Evolutionary conservation across 78 protist species (phyloP).

Genomic region (Dictyostelium brefeldianum): DNA sequence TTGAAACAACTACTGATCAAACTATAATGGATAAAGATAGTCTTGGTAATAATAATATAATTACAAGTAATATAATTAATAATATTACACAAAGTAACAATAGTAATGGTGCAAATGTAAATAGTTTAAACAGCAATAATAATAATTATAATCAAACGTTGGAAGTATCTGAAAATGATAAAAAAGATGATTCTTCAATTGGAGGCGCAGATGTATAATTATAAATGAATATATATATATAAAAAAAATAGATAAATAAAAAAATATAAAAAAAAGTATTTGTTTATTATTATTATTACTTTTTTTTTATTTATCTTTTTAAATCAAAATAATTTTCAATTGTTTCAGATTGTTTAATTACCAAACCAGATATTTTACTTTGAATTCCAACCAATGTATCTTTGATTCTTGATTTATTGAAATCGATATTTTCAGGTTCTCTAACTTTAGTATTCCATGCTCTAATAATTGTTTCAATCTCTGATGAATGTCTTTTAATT

Average conservation of each 20-base stretch:
- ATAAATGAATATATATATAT: background rate
- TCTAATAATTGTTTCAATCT: slow-evolving; percentile 10
- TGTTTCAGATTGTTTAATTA: background rate
- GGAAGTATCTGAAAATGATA: background rate
- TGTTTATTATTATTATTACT: no score
- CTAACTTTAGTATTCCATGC: slow-evolving; percentile 27
- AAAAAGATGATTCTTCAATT: background rate
- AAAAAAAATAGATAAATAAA: no score
- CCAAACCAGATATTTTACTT: slow-evolving; percentile 49
- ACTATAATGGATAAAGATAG: background rate
- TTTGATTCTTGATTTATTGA: slow-evolving; percentile 66
- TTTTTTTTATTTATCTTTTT: no score
- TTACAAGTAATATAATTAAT: background rate
- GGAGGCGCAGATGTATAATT: slow-evolving; percentile 18
- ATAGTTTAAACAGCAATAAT: background rate
- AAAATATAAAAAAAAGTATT: no score
- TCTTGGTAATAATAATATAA: background rate
- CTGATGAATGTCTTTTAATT: background rate
- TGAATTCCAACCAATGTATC: slow-evolving; percentile 43
- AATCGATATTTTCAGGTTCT: slow-evolving; percentile 53
- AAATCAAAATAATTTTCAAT: background rate
- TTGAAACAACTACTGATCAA: background rate
- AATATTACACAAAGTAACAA: background rate
- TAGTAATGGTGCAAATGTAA: background rate
- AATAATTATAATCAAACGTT: slow-evolving; percentile 9